A percentile compares a stretch with the other conserved stretches of the same genome.
Evolutionary conservation across 805 yeast species (phyloP).

Genomic region (Komagataella pastoris): DNA sequence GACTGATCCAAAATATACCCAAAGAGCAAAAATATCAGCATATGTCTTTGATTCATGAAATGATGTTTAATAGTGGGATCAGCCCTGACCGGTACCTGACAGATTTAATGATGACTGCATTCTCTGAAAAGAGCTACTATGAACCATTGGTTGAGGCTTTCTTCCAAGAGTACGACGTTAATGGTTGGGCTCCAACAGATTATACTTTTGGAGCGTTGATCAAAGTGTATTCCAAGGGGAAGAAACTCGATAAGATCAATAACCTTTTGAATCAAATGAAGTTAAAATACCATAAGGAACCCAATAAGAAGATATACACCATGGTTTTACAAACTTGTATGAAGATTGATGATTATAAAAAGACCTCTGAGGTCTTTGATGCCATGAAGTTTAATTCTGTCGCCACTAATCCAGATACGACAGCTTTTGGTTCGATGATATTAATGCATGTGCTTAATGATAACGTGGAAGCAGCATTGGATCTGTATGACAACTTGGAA

Average conservation of each 20-base stretch:
- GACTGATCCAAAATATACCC: conserved; percentile 28
- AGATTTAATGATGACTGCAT: conserved; percentile 22
- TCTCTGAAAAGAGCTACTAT: conserved; percentile 11
- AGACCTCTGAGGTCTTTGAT: conserved; percentile 66
- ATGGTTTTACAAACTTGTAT: conserved; percentile 51
- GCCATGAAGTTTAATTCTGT: conserved; percentile 71
- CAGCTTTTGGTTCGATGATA: conserved; percentile 62
- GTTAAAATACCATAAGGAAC: conserved; percentile 19
- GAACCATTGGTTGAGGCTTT: conserved; percentile 20
- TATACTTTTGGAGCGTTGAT: conserved; percentile 30
- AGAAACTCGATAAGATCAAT: conserved; percentile 24
- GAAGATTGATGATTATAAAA: conserved; percentile 31
- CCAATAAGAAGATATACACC: conserved; percentile 34
- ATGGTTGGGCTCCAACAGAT: conserved; percentile 17
- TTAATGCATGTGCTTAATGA: conserved; percentile 47
- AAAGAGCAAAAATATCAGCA: conserved; percentile 17
- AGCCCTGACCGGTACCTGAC: conserved; percentile 18
- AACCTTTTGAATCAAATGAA: conserved; percentile 23
- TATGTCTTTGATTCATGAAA: conserved; percentile 21
- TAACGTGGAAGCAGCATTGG: conserved; percentile 63
- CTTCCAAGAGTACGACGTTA: conserved; percentile 13
- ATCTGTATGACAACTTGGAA: conserved; percentile 60
- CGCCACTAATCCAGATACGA: conserved; percentile 51
- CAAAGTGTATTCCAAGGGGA: conserved; percentile 28
- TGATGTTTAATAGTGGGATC: conserved; percentile 22